Percentiles rank a stretch among this genome's conserved stretches.
Conservation (phyloP, 164 flowering plant genomes). For the Sedum album region DNA sequence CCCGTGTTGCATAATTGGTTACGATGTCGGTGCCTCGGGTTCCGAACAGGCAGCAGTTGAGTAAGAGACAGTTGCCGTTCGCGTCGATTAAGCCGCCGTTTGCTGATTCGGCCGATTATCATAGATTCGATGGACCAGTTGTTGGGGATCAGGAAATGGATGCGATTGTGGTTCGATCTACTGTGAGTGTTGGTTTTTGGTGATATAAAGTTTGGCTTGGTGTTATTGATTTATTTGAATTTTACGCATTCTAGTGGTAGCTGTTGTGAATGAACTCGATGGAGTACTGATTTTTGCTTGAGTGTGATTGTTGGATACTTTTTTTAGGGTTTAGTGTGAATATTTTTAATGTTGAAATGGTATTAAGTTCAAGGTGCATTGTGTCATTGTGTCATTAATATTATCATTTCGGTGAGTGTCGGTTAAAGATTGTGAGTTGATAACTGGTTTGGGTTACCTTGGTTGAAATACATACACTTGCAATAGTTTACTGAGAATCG, state of each 20-base stretch:
- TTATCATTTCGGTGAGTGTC: too few relatives aligned
- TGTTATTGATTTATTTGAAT: not conserved
- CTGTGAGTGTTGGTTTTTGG: conserved; percentile 18
- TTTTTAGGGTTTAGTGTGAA: not conserved
- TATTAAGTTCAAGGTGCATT: not conserved
- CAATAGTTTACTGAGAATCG: not conserved
- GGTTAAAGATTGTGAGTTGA: not conserved
- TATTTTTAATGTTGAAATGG: not conserved
- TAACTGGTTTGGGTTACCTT: not conserved
- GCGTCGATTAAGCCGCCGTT: conserved; percentile 21
- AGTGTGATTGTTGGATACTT: not conserved
- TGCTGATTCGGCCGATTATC: conserved; percentile 18
- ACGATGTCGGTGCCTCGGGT: conserved; percentile 49
- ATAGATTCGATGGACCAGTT: conserved; percentile 18
- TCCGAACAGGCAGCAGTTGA: conserved; percentile 28
- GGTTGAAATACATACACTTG: too few relatives aligned
- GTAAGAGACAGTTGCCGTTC: conserved; percentile 25
- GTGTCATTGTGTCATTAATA: not conserved
- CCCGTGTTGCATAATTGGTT: not conserved
- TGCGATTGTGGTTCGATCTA: conserved; percentile 30
- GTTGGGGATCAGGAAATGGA: conserved; percentile 25
- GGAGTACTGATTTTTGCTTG: not conserved
- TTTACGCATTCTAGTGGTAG: too few relatives aligned
- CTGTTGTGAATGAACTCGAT: not conserved
- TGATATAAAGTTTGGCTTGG: not conserved